phyloP scores from a whole-genome alignment of 139 green algal species.

The Tetradesmus lagerheimii region DNA sequence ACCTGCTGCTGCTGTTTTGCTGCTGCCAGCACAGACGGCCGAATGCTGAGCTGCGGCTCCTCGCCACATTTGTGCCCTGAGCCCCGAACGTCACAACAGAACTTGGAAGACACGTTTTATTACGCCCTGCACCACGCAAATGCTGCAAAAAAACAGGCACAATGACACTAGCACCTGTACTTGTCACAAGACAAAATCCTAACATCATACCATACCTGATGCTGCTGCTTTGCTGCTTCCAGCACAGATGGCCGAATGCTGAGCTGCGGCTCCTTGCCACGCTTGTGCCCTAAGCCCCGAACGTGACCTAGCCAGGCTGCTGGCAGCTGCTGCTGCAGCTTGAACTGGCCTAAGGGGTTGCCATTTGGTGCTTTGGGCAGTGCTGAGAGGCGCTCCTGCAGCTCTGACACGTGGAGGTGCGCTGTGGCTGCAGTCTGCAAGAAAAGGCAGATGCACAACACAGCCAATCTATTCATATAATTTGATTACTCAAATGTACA shows the following conservation, averaged over 20 bases:
- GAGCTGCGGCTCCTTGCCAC: conserved; percentile 36
- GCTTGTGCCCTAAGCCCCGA: conserved; percentile 5
- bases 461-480: no score
- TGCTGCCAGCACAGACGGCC: conserved; percentile 50
- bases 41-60: conserved; percentile 40
- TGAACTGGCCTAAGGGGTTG: conserved; percentile 55
- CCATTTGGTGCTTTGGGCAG: neutral
- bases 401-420: conserved; percentile 36
- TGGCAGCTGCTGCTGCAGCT: conserved; percentile 37
- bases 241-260: conserved; percentile 47
- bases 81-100: conserved; percentile 14
- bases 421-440: conserved; percentile 24
- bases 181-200: no score
- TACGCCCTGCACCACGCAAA: no score
- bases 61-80: neutral
- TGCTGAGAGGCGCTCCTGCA: conserved; percentile 19
- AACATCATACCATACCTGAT: neutral
- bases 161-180: no score
- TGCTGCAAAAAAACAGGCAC: no score
- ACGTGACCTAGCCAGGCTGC: conserved; percentile 28
- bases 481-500: no score
- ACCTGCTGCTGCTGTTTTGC: conserved; percentile 41
- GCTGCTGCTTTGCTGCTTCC: conserved; percentile 46
- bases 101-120: no score
- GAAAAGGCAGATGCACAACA: no score